Evolutionary conservation across 2,329 filamentous ascomycete species (phyloP).

Genomic region (Trichoderma lentiforme): DNA sequence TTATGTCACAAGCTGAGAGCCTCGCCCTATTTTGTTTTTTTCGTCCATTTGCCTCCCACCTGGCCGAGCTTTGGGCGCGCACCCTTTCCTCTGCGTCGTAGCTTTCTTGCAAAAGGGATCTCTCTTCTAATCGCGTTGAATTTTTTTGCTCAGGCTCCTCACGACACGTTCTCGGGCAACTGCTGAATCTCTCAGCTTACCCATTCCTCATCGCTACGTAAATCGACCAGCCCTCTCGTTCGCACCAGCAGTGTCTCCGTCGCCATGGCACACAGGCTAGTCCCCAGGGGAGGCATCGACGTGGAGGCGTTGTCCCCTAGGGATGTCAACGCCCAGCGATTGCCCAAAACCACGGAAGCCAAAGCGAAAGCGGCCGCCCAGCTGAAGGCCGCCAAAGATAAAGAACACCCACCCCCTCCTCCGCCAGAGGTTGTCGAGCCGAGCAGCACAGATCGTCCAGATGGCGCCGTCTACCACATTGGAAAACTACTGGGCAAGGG

Average conservation of each 20-base stretch:
- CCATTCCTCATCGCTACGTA: neutral
- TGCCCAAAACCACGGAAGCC: slow-evolving; percentile 46
- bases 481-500: slow-evolving; percentile 75
- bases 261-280: slow-evolving; percentile 48
- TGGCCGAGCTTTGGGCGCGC: neutral
- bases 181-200: slow-evolving; percentile 22
- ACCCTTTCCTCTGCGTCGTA: neutral
- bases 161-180: slow-evolving; percentile 14
- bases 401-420: slow-evolving; percentile 65
- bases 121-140: slow-evolving; percentile 6
- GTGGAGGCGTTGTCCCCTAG: slow-evolving; percentile 63
- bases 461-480: slow-evolving; percentile 70
- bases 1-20: neutral
- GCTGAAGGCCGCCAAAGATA: slow-evolving; percentile 57
- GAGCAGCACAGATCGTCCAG: slow-evolving; percentile 63
- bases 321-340: slow-evolving; percentile 60
- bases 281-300: slow-evolving; percentile 48
- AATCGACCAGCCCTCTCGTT: neutral
- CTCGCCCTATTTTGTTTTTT: slow-evolving; percentile 1
- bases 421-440: slow-evolving; percentile 58
- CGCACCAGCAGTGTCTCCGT: neutral
- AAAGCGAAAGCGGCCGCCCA: slow-evolving; percentile 53
- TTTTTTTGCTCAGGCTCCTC: slow-evolving; percentile 2
- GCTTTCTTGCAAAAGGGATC: neutral
- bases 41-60: neutral